Evolutionary conservation across 495 filamentous ascomycete species (phyloP).

Genomic region (Penicillium diatomitis): DNA sequence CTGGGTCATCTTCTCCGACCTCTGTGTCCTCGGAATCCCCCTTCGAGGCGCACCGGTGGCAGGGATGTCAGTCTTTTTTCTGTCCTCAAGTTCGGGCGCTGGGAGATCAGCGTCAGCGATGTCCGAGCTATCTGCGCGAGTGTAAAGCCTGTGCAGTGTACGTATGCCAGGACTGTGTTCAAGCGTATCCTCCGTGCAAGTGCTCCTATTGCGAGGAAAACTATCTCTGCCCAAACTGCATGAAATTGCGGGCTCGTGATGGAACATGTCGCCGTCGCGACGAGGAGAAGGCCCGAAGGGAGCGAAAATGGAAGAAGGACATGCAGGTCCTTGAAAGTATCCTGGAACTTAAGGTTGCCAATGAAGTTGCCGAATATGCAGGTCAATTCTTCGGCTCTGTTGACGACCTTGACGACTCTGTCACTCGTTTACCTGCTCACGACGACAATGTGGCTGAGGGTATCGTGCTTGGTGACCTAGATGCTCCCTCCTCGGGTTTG

Average conservation of each 20-base stretch:
- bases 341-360: slow-evolving; percentile 35
- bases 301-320: slow-evolving; percentile 38
- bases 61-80: slow-evolving; percentile 50
- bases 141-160: slow-evolving; percentile 46
- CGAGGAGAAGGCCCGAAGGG: slow-evolving; percentile 32
- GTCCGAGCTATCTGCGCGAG: slow-evolving; percentile 39
- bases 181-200: slow-evolving; percentile 37
- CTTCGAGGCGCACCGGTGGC: slow-evolving; percentile 36
- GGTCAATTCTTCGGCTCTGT: slow-evolving; percentile 35
- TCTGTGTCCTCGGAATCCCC: slow-evolving; percentile 33
- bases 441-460: slow-evolving; percentile 1
- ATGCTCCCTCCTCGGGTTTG: neutral
- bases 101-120: slow-evolving; percentile 43
- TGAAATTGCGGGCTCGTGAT: slow-evolving; percentile 32
- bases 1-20: slow-evolving; percentile 31
- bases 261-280: slow-evolving; percentile 34
- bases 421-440: neutral
- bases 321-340: slow-evolving; percentile 34
- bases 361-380: slow-evolving; percentile 37
- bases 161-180: slow-evolving; percentile 47
- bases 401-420: slow-evolving; percentile 3
- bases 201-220: slow-evolving; percentile 46
- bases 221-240: slow-evolving; percentile 47
- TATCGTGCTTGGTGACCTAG: neutral
- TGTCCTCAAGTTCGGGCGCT: slow-evolving; percentile 42